These are phyloP conservation scores for Colletotrichum phormii DNA, from an alignment of 2,329 filamentous ascomycete species.

Conservation along the genomic window DNA sequence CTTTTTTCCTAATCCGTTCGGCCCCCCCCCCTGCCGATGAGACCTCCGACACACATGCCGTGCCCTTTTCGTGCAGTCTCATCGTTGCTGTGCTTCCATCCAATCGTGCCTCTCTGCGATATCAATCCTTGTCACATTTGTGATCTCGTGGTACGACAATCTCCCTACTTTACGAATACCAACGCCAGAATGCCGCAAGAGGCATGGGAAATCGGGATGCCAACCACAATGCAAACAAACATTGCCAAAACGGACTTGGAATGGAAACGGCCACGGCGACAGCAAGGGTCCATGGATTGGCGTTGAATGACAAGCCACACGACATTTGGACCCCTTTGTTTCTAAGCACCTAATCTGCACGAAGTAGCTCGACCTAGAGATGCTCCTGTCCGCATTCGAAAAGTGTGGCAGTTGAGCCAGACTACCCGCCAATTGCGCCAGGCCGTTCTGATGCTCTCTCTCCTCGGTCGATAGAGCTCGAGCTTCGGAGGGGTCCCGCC, in stretches of 20 bases:
- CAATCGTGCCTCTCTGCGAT: neutral
- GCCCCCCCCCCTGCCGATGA: neutral
- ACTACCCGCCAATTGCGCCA: neutral
- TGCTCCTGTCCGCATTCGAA: neutral
- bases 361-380: neutral
- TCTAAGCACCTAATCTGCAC: neutral
- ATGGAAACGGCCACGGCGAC: neutral
- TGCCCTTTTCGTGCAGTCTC: neutral
- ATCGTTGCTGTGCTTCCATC: neutral
- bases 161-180: neutral
- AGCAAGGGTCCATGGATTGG: neutral
- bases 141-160: neutral
- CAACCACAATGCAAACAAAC: neutral
- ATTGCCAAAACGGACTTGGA: neutral
- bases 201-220: neutral
- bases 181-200: neutral
- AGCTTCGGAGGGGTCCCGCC: neutral
- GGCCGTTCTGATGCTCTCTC: constrained; percentile 1
- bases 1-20: neutral
- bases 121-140: neutral
- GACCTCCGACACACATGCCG: neutral
- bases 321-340: constrained; percentile 18
- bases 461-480: neutral
- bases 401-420: neutral
- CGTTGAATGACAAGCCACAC: neutral